Evolutionary conservation across 768 basidiomycete genomes (phyloP).

Genomic region (Arthromyces matolae): DNA sequence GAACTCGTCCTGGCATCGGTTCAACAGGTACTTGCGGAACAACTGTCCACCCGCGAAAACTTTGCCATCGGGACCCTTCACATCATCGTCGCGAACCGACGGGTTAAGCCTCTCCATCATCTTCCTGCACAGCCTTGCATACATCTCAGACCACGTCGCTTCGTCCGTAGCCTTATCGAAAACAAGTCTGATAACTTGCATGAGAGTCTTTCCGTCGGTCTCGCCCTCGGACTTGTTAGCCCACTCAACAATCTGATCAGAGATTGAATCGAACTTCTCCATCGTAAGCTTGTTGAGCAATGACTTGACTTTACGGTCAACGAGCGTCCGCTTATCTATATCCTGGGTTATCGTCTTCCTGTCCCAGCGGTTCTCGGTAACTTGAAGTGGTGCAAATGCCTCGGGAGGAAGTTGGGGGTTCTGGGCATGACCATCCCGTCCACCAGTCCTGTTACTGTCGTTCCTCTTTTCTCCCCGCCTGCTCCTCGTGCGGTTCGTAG

Average conservation of each 20-base stretch:
- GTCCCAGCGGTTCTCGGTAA: slow-evolving; percentile 84
- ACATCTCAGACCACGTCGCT: slow-evolving; percentile 95
- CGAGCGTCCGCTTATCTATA: slow-evolving; percentile 74
- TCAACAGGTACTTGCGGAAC: slow-evolving; percentile 95
- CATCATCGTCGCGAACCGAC: slow-evolving; percentile 85
- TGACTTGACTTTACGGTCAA: slow-evolving; percentile 89
- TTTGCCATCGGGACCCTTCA: slow-evolving; percentile 76
- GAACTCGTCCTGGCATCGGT: slow-evolving; percentile 97
- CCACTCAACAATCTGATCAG: slow-evolving; percentile 92
- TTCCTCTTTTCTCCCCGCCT: slow-evolving; percentile 82
- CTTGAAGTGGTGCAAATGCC: slow-evolving; percentile 72
- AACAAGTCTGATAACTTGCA: slow-evolving; percentile 92
- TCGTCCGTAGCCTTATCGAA: slow-evolving; percentile 98
- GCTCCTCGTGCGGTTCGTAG: slow-evolving; percentile 64
- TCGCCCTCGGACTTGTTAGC: slow-evolving; percentile 92
- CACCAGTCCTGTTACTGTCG: slow-evolving; percentile 43
- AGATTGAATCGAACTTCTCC: slow-evolving; percentile 95
- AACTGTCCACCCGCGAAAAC: slow-evolving; percentile 91
- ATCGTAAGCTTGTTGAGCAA: slow-evolving; percentile 95
- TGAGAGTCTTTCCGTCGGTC: slow-evolving; percentile 89
- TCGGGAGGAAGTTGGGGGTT: too few species aligned
- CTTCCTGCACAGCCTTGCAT: slow-evolving; percentile 90
- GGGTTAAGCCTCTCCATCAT: slow-evolving; percentile 92
- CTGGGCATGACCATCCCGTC: slow-evolving; percentile 32
- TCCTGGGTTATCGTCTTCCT: slow-evolving; percentile 48